phyloP scores from a whole-genome alignment of 257 asterid species.

The Jasminum sambac region DNA sequence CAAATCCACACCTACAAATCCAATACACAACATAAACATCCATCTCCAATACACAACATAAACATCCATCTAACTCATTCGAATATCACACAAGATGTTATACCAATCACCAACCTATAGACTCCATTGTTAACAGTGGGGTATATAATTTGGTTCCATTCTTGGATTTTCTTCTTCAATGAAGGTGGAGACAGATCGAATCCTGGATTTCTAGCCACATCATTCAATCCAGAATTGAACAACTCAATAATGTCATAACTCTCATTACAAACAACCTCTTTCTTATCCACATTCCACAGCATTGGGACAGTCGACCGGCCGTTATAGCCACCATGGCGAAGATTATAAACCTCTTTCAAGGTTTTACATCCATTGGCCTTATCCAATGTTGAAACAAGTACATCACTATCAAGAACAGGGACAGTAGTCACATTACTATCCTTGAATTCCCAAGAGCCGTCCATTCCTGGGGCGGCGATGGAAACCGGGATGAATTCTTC shows the following conservation, averaged over 20 bases:
- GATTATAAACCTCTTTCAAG: constrained; percentile 63
- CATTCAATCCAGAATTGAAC: constrained; percentile 73
- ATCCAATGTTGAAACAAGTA: constrained; percentile 52
- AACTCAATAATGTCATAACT: constrained; percentile 76
- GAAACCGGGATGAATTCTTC: constrained; percentile 64
- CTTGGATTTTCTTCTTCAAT: constrained; percentile 49
- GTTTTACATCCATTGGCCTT: constrained; percentile 64
- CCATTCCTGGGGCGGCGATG: constrained; percentile 71
- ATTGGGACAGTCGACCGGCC: constrained; percentile 90
- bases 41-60: too few species aligned
- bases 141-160: constrained; percentile 79
- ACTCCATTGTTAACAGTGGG: constrained; percentile 86
- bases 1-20: constrained; percentile 82
- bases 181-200: constrained; percentile 70
- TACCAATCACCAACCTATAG: constrained; percentile 49
- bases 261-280: constrained; percentile 84
- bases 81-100: not conserved
- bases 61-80: not conserved
- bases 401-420: constrained; percentile 17
- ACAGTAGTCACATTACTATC: constrained; percentile 1
- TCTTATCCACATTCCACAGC: constrained; percentile 74
- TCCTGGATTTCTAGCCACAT: constrained; percentile 48
- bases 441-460: constrained; percentile 81
- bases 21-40: not conserved
- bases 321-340: constrained; percentile 60